phyloP scores from a whole-genome alignment of 495 filamentous ascomycete genomes.

The Penicillium turbatum region DNA sequence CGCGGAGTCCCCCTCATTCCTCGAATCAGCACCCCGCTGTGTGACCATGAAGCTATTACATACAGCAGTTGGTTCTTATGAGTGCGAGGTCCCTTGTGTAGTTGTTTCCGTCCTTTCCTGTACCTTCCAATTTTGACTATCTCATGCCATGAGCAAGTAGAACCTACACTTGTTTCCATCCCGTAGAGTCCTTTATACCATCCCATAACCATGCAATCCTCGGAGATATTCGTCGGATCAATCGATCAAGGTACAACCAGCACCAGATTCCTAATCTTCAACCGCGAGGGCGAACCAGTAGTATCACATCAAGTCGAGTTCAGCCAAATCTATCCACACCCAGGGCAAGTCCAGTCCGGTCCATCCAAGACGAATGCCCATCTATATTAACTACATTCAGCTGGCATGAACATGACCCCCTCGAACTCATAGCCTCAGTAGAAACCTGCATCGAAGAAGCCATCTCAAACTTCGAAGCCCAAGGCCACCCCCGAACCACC shows the following conservation, averaged over 20 bases:
- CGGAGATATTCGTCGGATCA: constrained; percentile 54
- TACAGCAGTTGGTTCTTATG: not conserved
- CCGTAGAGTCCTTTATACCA: not conserved
- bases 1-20: not conserved
- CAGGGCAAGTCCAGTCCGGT: constrained; percentile 60
- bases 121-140: not conserved
- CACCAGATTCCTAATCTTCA: constrained; percentile 87
- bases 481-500: constrained; percentile 60
- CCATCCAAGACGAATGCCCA: not conserved
- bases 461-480: constrained; percentile 59
- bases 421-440: constrained; percentile 73
- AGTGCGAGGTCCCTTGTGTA: not conserved
- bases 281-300: constrained; percentile 70
- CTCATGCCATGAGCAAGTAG: constrained; percentile 1
- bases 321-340: constrained; percentile 79
- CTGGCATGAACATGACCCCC: constrained; percentile 91
- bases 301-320: constrained; percentile 92
- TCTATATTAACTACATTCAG: constrained; percentile 38
- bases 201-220: constrained; percentile 22
- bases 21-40: constrained; percentile 1
- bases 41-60: not conserved
- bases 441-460: constrained; percentile 80
- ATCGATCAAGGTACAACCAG: constrained; percentile 96
- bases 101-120: not conserved
- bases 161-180: not conserved